Evolutionary conservation across 495 filamentous ascomycete species (phyloP), one percentile per base, ranked within the genome.

Genomic region (Penicillium antarcticum): DNA sequence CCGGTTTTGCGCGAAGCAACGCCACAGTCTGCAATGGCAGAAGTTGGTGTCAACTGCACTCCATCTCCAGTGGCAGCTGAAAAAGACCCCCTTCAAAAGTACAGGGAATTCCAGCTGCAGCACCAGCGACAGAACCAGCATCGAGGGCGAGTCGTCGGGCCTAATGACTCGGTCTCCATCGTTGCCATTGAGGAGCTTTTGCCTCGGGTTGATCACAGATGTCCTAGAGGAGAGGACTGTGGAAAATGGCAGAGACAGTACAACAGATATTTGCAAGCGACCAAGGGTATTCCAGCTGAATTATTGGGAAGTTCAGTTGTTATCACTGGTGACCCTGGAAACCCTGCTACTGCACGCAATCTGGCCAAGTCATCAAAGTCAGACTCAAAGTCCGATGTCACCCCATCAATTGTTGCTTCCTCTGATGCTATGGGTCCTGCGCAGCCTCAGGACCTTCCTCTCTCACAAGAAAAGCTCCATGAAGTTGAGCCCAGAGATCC

Each of bases 341-440:
- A 90, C 54, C 73, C 86, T 23, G 58, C 66, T 11, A 87, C 84
- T 3, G 86, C 86, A 12, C 71, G 71, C 33, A 74, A 62, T 21
- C 7, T 67, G 0, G 17, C 55, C 1, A 66, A 55, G 43, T 45
- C 53, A 0, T 67, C 70, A 2, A 69, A 60, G 4, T 76, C n/a
- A n/a, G n/a, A n/a, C 75, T 3, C 69, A 75, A 5, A n/a, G n/a
- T n/a, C n/a, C n/a, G n/a, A n/a, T n/a, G 48, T 52, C 3, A 63
- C 57, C 1, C 89, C 88, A 1, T 96, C 92, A 7, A 71, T 96
- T 2, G 82, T 94, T 42, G 92, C 92, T 14, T 97, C 92, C 1
- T 96, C 92, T 5, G 92, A 96, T 69, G 76, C 89, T 2, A 78
- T 96, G 46, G 92, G 91, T n/a, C n/a, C n/a, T n/a, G n/a, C n/a